Evolutionary conservation across 208 protist genomes (phyloP).

Genomic region (Novymonas esmeraldas): DNA sequence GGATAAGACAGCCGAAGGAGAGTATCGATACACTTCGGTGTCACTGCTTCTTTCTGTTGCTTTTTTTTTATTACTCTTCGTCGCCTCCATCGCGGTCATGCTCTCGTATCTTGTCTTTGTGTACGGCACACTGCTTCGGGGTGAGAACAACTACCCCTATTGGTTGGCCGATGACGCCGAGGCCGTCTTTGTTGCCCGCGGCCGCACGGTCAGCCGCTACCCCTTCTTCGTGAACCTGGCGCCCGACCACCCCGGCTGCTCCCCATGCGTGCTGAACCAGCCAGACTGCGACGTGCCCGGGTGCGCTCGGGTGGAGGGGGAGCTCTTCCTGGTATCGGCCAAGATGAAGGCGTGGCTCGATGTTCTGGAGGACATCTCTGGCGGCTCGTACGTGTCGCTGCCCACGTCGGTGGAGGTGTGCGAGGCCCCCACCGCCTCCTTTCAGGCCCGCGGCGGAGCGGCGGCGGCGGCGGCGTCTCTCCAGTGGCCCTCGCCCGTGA

Average conservation of each 20-base stretch:
- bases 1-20: too few species aligned
- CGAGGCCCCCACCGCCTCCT: constrained; percentile 24
- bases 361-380: constrained; percentile 50
- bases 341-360: constrained; percentile 67
- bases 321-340: constrained; percentile 59
- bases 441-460: constrained; percentile 9
- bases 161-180: constrained; percentile 60
- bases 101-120: constrained; percentile 57
- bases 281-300: constrained; percentile 28
- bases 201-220: constrained; percentile 47
- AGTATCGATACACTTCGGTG: too few species aligned
- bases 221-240: constrained; percentile 67
- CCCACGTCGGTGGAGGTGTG: constrained; percentile 32
- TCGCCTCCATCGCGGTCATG: constrained; percentile 12
- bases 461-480: not conserved
- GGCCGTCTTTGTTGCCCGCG: constrained; percentile 49
- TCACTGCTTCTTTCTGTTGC: not conserved
- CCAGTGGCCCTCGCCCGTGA: not conserved
- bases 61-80: too few species aligned
- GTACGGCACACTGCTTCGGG: constrained; percentile 71
- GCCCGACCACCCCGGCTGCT: constrained; percentile 41
- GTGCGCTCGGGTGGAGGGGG: constrained; percentile 55
- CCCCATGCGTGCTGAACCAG: constrained; percentile 56
- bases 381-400: constrained; percentile 33
- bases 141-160: constrained; percentile 72